Conservation (phyloP, 306 rosid species). For the Vicia sativa region DNA sequence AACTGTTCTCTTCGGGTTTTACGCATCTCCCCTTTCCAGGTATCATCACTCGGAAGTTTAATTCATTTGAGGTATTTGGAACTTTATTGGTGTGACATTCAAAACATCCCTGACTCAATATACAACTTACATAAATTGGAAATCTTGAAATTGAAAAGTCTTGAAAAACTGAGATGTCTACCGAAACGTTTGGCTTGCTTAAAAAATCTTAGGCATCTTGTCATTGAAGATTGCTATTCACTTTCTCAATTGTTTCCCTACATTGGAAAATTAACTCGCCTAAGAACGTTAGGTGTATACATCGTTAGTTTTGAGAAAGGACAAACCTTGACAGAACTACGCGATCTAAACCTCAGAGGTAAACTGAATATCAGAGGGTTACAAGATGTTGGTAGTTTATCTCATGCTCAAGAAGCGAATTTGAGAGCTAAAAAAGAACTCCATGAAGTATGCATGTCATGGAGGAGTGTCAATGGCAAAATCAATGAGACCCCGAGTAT, state of each 20-base stretch:
- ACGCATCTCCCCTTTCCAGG: accelerated
- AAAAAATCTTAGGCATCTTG: conserved; percentile 14
- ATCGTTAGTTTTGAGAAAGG: neutral
- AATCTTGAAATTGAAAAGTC: neutral
- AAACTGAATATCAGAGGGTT: neutral
- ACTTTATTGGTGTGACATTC: neutral
- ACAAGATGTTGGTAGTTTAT: neutral
- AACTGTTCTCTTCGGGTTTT: conserved; percentile 4
- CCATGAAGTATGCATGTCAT: neutral
- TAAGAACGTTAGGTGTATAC: conserved; percentile 4
- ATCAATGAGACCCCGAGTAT: neutral
- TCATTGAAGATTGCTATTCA: accelerated
- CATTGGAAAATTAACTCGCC: neutral
- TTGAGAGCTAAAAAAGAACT: neutral
- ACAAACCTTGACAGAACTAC: conserved; percentile 5
- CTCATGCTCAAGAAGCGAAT: neutral
- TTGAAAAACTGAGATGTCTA: neutral
- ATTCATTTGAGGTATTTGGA: conserved; percentile 23
- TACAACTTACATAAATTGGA: neutral
- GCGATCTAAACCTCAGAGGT: neutral
- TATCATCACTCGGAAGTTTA: neutral
- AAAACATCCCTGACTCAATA: neutral
- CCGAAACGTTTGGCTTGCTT: conserved; percentile 9
- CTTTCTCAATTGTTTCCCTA: neutral
- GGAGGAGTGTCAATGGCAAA: neutral